A percentile compares a stretch with the other conserved stretches of the same genome.
These are phyloP conservation scores for Aurantiochytrium sp. DNA, from an alignment of 108 stramenopile species.

Conservation along the genomic window DNA sequence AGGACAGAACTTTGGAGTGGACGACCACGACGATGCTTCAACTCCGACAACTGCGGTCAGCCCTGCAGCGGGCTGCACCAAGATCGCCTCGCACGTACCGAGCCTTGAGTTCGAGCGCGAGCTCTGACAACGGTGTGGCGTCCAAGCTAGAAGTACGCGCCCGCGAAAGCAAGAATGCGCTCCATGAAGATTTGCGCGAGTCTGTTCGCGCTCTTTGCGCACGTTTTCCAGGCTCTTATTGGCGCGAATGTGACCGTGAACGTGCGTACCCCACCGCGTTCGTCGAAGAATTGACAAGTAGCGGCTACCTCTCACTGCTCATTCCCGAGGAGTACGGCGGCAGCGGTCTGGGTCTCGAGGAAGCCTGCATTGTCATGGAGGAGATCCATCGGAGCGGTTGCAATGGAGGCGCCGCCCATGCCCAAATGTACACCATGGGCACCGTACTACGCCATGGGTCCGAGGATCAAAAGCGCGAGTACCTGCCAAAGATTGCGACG, in stretches of 20 bases:
- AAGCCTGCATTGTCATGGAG: conserved; percentile 13
- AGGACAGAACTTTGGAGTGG: too few species aligned
- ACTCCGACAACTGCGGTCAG: too few species aligned
- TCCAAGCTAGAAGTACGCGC: not conserved
- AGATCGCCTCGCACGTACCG: too few species aligned
- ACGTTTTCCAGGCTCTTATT: not conserved
- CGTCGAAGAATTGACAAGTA: not conserved
- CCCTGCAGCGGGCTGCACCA: too few species aligned
- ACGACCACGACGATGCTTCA: too few species aligned
- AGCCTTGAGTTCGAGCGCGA: not conserved
- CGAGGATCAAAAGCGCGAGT: conserved; percentile 15
- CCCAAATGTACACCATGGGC: conserved; percentile 18
- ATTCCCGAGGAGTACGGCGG: conserved; percentile 17
- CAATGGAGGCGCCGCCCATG: conserved; percentile 7
- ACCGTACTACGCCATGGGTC: conserved; percentile 14
- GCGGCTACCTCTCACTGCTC: not conserved
- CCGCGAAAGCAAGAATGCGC: not conserved
- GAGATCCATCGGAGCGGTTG: conserved; percentile 26
- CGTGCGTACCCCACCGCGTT: not conserved
- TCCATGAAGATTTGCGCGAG: not conserved
- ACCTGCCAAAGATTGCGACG: conserved; percentile 19
- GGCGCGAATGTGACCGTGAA: not conserved
- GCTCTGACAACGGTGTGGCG: not conserved
- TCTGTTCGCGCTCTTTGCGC: conserved; percentile 13
- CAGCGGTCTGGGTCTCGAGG: not conserved